Percentiles rank a stretch among this genome's conserved stretches.
These are phyloP conservation scores for Russula brevipes DNA, from an alignment of 768 basidiomycete species.

Conservation along the genomic window DNA sequence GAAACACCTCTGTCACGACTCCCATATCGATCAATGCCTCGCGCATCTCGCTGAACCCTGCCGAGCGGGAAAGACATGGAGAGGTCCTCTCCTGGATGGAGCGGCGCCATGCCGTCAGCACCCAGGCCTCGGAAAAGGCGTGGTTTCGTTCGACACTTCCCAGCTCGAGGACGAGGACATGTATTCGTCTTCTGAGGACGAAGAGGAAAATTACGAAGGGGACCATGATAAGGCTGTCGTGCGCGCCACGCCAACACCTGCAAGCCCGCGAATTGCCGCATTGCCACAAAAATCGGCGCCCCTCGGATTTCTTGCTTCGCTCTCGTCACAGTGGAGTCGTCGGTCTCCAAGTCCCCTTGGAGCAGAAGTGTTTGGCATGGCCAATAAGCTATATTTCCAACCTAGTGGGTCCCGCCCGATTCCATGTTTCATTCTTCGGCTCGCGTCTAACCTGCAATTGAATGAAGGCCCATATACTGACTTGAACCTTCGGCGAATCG, in stretches of 20 bases:
- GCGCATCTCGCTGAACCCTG: constrained; percentile 26
- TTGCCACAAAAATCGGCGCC: constrained; percentile 11
- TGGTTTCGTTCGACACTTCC: constrained; percentile 30
- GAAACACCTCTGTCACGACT: constrained; percentile 30
- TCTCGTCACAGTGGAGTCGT: constrained; percentile 12
- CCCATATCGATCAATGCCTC: constrained; percentile 32
- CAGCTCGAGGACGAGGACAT: constrained; percentile 32
- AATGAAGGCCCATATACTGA: constrained; percentile 30
- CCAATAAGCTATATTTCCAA: constrained; percentile 24
- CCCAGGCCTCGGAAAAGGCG: constrained; percentile 24
- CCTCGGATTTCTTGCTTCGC: constrained; percentile 22
- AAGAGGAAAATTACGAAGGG: constrained; percentile 23
- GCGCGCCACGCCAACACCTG: constrained; percentile 11
- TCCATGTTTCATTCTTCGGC: neutral
- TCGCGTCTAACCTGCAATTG: neutral
- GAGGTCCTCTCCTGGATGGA: constrained; percentile 33
- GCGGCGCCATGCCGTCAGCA: constrained; percentile 26
- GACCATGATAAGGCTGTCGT: constrained; percentile 10
- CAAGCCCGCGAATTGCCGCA: neutral
- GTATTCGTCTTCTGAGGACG: constrained; percentile 27
- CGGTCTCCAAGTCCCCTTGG: constrained; percentile 3
- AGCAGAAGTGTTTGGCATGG: constrained; percentile 14
- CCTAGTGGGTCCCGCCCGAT: constrained; percentile 9
- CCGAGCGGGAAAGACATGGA: constrained; percentile 29
- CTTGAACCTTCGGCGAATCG: constrained; percentile 32